These are phyloP conservation scores for Omphalea diandra DNA, from an alignment of 441 rosid species.

Conservation along the genomic window DNA sequence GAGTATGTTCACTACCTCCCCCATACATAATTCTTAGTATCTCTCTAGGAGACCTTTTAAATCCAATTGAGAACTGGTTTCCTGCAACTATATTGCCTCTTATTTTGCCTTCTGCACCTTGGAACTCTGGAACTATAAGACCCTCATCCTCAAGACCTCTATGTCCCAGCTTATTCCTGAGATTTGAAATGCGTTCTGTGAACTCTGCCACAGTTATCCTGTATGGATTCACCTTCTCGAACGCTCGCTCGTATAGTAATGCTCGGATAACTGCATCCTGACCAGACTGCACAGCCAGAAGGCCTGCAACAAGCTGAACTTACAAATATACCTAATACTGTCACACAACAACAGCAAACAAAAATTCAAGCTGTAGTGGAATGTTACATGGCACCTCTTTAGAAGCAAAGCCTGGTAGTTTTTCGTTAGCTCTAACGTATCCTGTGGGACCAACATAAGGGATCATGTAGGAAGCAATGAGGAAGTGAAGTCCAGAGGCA, in stretches of 20 bases:
- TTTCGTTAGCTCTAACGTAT: constrained; percentile 64
- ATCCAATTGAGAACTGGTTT: too few species aligned
- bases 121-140: too few species aligned
- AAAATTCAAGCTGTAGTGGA: not conserved
- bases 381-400: constrained; percentile 24
- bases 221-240: not conserved
- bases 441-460: constrained; percentile 85
- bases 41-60: too few species aligned
- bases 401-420: constrained; percentile 39
- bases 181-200: too few species aligned
- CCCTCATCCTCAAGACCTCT: not conserved
- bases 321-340: not conserved
- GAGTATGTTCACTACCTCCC: too few species aligned
- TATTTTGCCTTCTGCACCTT: too few species aligned
- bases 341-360: not conserved
- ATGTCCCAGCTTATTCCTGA: not conserved
- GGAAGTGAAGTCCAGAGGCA: constrained; percentile 49
- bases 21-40: too few species aligned
- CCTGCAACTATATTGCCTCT: too few species aligned
- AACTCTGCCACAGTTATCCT: too few species aligned
- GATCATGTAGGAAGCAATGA: constrained; percentile 76
- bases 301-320: constrained; percentile 51
- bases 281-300: constrained; percentile 45
- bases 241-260: not conserved
- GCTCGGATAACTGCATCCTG: not conserved